Percentiles rank a stretch among this genome's conserved stretches.
Conservation (phyloP, 1,284 basidiomycete genomes). For the Fomitopsis schrenkii region DNA sequence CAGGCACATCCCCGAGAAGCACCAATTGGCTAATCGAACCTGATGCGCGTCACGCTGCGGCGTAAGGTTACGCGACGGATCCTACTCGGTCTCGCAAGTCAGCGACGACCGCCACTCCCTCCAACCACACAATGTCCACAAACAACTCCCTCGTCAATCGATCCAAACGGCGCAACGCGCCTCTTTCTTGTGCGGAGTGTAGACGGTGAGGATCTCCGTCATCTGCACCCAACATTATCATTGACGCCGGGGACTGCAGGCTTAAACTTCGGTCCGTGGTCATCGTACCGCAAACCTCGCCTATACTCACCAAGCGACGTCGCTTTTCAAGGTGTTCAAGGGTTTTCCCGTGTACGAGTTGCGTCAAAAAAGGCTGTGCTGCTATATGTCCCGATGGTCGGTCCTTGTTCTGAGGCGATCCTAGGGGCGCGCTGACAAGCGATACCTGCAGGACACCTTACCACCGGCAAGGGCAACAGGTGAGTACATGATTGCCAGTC, state of each 20-base stretch:
- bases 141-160: conserved; percentile 16
- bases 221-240: not conserved
- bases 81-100: not conserved
- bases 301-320: conserved; percentile 9
- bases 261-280: conserved; percentile 58
- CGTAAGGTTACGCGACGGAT: not conserved
- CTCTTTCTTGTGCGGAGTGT: conserved; percentile 22
- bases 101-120: not conserved
- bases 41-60: not conserved
- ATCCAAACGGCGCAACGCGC: conserved; percentile 18
- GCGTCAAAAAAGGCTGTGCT: conserved; percentile 63
- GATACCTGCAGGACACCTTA: conserved; percentile 48
- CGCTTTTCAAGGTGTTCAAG: conserved; percentile 49
- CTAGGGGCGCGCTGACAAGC: not conserved
- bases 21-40: not conserved
- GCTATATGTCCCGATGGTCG: conserved; percentile 62
- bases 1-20: not conserved
- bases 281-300: conserved; percentile 8
- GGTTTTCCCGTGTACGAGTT: conserved; percentile 62
- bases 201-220: conserved; percentile 14
- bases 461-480: conserved; percentile 72
- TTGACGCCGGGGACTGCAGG: conserved; percentile 28
- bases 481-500: conserved; percentile 21
- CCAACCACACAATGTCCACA: conserved; percentile 13
- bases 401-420: conserved; percentile 11